Conservation (phyloP, 495 filamentous ascomycete species). For the Penicillium malachiteum region DNA sequence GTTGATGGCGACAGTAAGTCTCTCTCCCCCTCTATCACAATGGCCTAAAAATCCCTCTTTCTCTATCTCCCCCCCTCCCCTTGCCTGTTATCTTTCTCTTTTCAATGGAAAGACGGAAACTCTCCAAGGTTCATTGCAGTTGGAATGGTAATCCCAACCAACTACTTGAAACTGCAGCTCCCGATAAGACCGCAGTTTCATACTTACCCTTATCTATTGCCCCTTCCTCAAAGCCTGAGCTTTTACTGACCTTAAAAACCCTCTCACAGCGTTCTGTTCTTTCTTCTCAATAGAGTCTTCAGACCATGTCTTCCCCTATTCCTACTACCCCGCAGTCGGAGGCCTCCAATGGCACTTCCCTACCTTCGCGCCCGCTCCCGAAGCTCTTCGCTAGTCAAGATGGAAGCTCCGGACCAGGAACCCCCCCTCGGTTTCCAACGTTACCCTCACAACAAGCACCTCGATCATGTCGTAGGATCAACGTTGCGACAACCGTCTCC, state of each 20-base stretch:
- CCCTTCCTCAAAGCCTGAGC: not conserved
- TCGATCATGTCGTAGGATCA: constrained; percentile 59
- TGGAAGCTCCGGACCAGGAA: constrained; percentile 42
- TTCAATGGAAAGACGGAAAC: not conserved
- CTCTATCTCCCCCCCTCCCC: not conserved
- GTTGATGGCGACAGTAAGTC: constrained; percentile 18
- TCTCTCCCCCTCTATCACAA: too few species aligned
- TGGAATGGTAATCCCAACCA: not conserved
- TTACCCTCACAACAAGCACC: constrained; percentile 58
- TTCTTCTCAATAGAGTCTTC: constrained; percentile 15
- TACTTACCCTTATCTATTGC: constrained; percentile 8
- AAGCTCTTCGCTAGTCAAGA: constrained; percentile 39
- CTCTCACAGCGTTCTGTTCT: constrained; percentile 16
- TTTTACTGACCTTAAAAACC: too few species aligned
- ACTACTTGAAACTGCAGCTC: not conserved
- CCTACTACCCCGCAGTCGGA: constrained; percentile 34
- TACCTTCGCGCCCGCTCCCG: constrained; percentile 36
- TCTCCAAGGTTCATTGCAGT: not conserved
- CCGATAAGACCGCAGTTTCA: constrained; percentile 14
- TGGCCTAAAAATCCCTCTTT: too few species aligned
- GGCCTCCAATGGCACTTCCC: constrained; percentile 28
- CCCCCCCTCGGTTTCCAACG: constrained; percentile 51
- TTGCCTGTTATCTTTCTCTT: constrained; percentile 11
- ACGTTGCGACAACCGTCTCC: constrained; percentile 75
- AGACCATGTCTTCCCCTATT: constrained; percentile 39